These are phyloP conservation scores for Mycena sanguinolenta DNA, from an alignment of 768 basidiomycete genomes.

Conservation along the genomic window DNA sequence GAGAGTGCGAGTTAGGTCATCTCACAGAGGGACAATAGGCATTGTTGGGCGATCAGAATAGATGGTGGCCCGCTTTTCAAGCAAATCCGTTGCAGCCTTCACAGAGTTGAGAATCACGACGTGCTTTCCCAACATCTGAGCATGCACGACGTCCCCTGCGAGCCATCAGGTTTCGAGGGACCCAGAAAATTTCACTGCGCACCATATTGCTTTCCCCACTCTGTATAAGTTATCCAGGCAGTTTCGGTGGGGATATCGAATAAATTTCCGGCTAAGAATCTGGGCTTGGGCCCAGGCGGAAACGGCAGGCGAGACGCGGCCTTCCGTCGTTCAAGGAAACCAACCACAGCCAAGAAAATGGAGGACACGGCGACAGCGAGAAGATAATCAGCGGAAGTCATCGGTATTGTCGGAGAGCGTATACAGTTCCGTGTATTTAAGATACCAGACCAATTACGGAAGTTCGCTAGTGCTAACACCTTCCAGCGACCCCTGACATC, in stretches of 20 bases:
- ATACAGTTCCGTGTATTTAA: too few species aligned
- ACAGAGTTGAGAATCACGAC: constrained; percentile 10
- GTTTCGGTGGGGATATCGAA: constrained; percentile 41
- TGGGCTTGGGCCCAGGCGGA: constrained; percentile 42
- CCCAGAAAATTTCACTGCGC: too few species aligned
- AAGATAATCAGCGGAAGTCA: constrained; percentile 11
- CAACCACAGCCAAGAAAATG: background rate
- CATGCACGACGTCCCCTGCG: constrained; percentile 7
- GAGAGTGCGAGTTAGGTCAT: background rate
- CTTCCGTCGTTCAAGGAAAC: background rate
- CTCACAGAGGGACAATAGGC: constrained; percentile 18
- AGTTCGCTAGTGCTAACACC: too few species aligned
- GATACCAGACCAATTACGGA: too few species aligned
- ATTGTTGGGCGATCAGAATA: constrained; percentile 12
- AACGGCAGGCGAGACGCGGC: constrained; percentile 34
- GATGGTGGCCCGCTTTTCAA: constrained; percentile 6
- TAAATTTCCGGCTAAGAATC: constrained; percentile 40
- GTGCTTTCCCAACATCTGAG: background rate
- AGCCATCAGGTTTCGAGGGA: background rate
- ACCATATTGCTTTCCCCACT: too few species aligned
- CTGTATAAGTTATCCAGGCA: constrained; percentile 50
- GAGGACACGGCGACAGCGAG: background rate
- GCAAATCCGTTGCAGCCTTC: constrained; percentile 5
- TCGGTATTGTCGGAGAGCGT: too few species aligned
- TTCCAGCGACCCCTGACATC: too few species aligned